Conservation (phyloP, 805 yeast species). For the Yarrowia deformans region DNA sequence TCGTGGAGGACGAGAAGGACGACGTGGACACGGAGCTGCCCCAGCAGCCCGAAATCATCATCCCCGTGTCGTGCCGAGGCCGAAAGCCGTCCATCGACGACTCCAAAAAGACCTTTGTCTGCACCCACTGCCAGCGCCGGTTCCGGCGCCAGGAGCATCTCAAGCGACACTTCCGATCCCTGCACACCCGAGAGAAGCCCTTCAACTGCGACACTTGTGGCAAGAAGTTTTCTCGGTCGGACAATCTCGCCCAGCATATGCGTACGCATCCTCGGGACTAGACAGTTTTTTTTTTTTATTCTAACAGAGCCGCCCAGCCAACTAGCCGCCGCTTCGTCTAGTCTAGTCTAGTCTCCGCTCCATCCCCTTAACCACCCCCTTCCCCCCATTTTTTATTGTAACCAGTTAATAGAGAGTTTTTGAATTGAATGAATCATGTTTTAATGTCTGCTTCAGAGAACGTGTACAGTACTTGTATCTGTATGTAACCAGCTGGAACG, state of each 20-base stretch:
- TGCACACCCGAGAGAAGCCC: slow-evolving; percentile 73
- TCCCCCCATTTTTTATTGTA: slow-evolving; percentile 23
- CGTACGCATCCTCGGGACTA: slow-evolving; percentile 45
- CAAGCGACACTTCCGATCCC: slow-evolving; percentile 73
- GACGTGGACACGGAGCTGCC: slow-evolving; percentile 29
- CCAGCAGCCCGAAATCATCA: slow-evolving; percentile 31
- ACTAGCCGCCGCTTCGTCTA: too few species aligned
- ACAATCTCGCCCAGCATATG: slow-evolving; percentile 50
- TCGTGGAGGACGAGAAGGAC: not conserved
- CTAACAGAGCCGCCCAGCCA: too few species aligned
- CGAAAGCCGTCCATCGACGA: slow-evolving; percentile 67
- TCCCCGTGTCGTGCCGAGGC: slow-evolving; percentile 53
- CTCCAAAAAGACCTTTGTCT: slow-evolving; percentile 62
- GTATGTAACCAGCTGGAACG: too few species aligned
- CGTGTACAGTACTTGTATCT: too few species aligned
- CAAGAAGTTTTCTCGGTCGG: slow-evolving; percentile 50
- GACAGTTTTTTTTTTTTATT: not conserved
- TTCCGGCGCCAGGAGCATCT: slow-evolving; percentile 81
- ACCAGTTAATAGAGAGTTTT: slow-evolving; percentile 36
- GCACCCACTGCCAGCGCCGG: slow-evolving; percentile 68
- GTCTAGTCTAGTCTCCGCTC: slow-evolving; percentile 15
- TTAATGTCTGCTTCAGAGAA: slow-evolving; percentile 3
- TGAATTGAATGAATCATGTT: slow-evolving; percentile 5
- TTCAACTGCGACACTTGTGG: slow-evolving; percentile 49
- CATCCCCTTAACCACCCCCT: too few species aligned